A percentile compares a stretch with the other conserved stretches of the same genome.
Evolutionary conservation across 1,284 basidiomycete genomes (phyloP).

Genomic region (Puccinia hordei): DNA sequence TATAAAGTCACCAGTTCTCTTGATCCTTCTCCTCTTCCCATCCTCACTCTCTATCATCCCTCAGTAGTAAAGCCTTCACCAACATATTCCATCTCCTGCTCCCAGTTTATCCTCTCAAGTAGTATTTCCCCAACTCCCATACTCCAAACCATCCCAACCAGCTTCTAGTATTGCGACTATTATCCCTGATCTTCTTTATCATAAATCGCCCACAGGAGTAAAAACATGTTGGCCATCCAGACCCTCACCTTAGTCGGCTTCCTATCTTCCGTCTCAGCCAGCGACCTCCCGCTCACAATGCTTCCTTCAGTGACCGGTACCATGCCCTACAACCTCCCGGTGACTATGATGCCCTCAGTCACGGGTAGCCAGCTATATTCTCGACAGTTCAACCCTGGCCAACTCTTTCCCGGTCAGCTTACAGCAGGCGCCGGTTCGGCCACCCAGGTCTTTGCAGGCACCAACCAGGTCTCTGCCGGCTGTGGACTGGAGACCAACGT

Average conservation of each 20-base stretch:
- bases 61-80: too few species aligned
- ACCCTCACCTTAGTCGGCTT: background rate
- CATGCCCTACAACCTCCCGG: background rate
- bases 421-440: background rate
- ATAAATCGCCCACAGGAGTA: background rate
- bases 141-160: too few species aligned
- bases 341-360: background rate
- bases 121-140: too few species aligned
- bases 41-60: too few species aligned
- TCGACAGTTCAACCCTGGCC: background rate
- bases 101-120: too few species aligned
- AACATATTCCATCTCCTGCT: too few species aligned
- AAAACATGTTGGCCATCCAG: slow-evolving; percentile 7
- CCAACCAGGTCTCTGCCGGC: background rate
- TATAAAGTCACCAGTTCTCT: too few species aligned
- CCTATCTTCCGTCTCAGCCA: background rate
- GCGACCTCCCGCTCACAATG: background rate
- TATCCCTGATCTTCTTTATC: background rate
- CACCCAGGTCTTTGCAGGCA: background rate
- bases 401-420: background rate
- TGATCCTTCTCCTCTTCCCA: too few species aligned
- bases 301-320: background rate
- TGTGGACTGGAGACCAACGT: slow-evolving; percentile 23
- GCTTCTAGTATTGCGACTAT: too few species aligned
- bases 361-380: background rate